Percentiles rank a stretch among this genome's conserved stretches.
Evolutionary conservation across 2,329 filamentous ascomycete genomes (phyloP).

Genomic region (Paecilomyces sp.): DNA sequence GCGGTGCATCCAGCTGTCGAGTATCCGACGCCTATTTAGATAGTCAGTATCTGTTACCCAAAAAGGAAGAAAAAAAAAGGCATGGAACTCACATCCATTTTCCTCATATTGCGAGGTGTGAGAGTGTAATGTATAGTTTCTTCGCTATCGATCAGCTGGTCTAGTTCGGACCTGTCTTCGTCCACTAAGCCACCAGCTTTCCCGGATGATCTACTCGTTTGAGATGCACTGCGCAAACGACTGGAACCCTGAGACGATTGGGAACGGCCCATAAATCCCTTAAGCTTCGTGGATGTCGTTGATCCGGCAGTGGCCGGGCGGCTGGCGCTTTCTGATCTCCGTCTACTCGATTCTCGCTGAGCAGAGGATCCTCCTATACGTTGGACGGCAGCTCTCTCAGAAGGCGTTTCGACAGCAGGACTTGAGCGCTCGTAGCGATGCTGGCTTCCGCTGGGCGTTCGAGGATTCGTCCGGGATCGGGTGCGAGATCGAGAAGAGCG

Average conservation of each 20-base stretch:
- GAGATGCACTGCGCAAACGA: constrained; percentile 28
- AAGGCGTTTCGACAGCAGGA: constrained; percentile 14
- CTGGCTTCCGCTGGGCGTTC: constrained; percentile 16
- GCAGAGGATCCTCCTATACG: constrained; percentile 26
- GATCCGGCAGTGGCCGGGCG: constrained; percentile 34
- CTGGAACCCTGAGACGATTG: constrained; percentile 20
- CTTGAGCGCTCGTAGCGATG: constrained; percentile 13
- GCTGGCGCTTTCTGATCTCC: constrained; percentile 33
- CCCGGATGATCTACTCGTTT: constrained; percentile 23
- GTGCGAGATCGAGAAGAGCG: constrained; percentile 19
- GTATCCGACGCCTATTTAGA: constrained; percentile 24
- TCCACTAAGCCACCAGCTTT: constrained; percentile 20
- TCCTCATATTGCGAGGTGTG: constrained; percentile 71
- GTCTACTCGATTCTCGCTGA: constrained; percentile 18
- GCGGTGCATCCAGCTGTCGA: constrained; percentile 22
- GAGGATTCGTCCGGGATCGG: constrained; percentile 17
- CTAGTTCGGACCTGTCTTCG: constrained; percentile 62
- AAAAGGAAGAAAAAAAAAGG: not conserved
- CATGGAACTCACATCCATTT: constrained; percentile 58
- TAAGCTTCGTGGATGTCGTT: constrained; percentile 33
- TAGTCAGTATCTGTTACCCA: constrained; percentile 1
- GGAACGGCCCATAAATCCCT: constrained; percentile 32
- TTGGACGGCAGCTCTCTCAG: constrained; percentile 35
- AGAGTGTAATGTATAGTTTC: constrained; percentile 77
- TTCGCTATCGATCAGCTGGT: constrained; percentile 73